phyloP scores from a whole-genome alignment of 768 basidiomycete genomes.

The Phylloporus sp. region DNA sequence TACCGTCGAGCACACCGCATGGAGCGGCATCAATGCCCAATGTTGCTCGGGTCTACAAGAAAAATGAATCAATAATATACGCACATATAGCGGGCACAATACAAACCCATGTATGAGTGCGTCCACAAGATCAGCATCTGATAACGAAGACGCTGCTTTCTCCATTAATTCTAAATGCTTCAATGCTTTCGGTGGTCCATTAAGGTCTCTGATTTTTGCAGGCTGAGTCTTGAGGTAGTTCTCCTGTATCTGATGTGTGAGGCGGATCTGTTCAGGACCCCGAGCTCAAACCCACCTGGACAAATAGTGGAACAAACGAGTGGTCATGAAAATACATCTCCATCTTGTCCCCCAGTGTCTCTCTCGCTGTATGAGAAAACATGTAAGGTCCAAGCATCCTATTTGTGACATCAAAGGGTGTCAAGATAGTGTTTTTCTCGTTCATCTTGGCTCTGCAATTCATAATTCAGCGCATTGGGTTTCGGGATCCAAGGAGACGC shows the following conservation, averaged over 20 bases:
- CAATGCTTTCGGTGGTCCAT: conserved; percentile 60
- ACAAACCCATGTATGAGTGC: conserved; percentile 85
- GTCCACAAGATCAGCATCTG: conserved; percentile 93
- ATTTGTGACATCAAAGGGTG: conserved; percentile 88
- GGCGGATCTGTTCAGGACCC: background rate
- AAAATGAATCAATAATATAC: background rate
- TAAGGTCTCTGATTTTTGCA: conserved; percentile 49
- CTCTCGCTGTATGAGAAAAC: conserved; percentile 77
- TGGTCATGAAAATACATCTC: conserved; percentile 97
- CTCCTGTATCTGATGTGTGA: conserved; percentile 52
- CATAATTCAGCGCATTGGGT: conserved; percentile 1
- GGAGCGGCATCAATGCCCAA: conserved; percentile 92
- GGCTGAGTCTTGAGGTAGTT: conserved; percentile 91
- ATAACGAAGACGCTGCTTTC: conserved; percentile 86
- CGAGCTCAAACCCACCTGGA: conserved; percentile 57
- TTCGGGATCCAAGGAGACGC: conserved; percentile 26
- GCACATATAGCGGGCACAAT: background rate
- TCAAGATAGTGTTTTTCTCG: conserved; percentile 87
- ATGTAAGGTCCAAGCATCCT: conserved; percentile 89
- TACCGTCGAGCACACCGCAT: conserved; percentile 88
- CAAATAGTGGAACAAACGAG: conserved; percentile 89
- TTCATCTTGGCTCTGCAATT: conserved; percentile 74
- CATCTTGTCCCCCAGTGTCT: conserved; percentile 87
- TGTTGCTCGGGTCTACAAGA: conserved; percentile 79
- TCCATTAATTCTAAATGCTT: conserved; percentile 81